Evolutionary conservation across 139 green algal genomes (phyloP).

Genomic region (Micromonas commoda): DNA sequence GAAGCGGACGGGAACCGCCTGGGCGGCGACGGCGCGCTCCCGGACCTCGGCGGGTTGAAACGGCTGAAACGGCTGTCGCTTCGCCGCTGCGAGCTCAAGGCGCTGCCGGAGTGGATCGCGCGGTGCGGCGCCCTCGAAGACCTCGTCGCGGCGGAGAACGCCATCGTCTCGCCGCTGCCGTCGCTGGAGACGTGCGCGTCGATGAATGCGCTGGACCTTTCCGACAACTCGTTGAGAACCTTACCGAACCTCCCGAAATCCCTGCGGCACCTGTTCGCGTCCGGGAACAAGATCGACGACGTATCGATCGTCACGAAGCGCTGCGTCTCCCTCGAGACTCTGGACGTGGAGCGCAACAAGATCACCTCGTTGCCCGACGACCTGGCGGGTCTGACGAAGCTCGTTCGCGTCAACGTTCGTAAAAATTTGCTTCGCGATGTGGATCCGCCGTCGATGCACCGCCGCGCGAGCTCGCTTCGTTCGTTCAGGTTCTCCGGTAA

Average conservation of each 20-base stretch:
- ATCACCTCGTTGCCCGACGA: neutral
- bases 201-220: too few species aligned
- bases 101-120: neutral
- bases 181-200: neutral
- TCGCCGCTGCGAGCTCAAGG: neutral
- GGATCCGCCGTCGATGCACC: neutral
- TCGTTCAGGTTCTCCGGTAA: neutral
- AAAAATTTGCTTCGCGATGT: neutral
- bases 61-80: too few species aligned
- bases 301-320: neutral
- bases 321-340: neutral
- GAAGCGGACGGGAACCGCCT: neutral
- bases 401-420: neutral
- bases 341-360: neutral
- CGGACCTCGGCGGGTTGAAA: neutral
- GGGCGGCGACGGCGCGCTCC: neutral
- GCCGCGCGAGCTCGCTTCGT: neutral
- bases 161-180: neutral
- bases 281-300: neutral
- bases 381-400: neutral
- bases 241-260: neutral
- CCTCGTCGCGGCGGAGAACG: neutral
- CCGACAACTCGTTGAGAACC: neutral
- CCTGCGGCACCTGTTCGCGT: neutral
- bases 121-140: neutral